Conservation (phyloP, 2,329 filamentous ascomycete species). For the Alternaria ethzedia region DNA sequence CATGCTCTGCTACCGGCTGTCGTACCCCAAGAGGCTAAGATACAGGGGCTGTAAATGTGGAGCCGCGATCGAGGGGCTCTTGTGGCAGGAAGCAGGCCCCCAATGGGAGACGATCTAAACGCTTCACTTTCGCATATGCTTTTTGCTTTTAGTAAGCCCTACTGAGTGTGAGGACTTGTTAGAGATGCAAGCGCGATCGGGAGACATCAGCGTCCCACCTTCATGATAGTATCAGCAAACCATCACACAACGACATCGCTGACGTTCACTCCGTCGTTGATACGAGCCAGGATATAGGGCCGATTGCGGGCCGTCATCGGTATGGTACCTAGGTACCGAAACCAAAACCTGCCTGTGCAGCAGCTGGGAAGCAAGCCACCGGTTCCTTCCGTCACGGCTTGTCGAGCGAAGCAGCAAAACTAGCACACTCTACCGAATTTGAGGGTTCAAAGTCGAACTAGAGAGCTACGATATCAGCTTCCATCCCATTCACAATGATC, state of each 20-base stretch:
- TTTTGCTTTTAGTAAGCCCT: not conserved
- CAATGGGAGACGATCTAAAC: not conserved
- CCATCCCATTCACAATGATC: not conserved
- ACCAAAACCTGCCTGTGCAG: not conserved
- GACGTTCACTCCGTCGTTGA: not conserved
- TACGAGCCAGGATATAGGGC: not conserved
- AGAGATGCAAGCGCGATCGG: not conserved
- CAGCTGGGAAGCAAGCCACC: not conserved
- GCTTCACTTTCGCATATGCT: not conserved
- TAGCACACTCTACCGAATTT: not conserved
- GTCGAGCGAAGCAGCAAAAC: not conserved
- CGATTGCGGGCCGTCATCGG: not conserved
- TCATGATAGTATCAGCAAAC: not conserved
- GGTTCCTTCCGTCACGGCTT: not conserved
- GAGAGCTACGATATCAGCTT: not conserved
- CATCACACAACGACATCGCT: not conserved
- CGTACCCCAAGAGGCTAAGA: not conserved
- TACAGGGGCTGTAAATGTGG: not conserved
- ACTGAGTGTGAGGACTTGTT: not conserved
- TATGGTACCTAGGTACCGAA: not conserved
- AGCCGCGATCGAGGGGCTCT: not conserved
- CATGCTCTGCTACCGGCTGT: not conserved
- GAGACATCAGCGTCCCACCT: not conserved
- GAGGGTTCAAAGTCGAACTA: not conserved
- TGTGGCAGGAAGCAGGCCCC: not conserved